Evolutionary conservation across 306 rosid species (phyloP).

Genomic region (Clitoria ternatea): DNA sequence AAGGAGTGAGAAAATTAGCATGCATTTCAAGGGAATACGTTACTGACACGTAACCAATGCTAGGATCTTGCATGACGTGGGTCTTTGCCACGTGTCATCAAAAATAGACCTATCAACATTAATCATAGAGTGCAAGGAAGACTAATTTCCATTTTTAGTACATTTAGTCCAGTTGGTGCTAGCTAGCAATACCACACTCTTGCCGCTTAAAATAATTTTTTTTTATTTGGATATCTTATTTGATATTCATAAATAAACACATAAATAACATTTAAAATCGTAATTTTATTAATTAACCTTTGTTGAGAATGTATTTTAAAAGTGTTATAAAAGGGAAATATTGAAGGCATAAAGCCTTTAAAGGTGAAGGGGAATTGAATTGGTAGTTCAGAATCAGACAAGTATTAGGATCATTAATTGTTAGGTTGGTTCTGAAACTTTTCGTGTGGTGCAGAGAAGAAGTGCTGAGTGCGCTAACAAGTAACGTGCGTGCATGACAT

Average conservation of each 20-base stretch:
- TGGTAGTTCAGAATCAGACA: slow-evolving; percentile 7
- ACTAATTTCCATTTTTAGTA: neutral
- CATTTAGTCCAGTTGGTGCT: neutral
- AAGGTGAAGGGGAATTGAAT: neutral
- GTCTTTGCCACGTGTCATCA: slow-evolving; percentile 42
- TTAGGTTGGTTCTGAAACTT: slow-evolving; percentile 15
- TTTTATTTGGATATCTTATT: too few species aligned
- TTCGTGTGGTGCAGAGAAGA: slow-evolving; percentile 13
- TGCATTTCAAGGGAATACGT: slow-evolving; percentile 34
- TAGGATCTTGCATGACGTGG: slow-evolving; percentile 40
- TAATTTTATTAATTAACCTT: too few species aligned
- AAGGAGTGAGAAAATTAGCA: slow-evolving; percentile 21
- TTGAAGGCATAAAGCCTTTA: neutral
- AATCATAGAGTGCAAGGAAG: slow-evolving; percentile 11
- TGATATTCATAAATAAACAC: too few species aligned
- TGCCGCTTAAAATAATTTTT: too few species aligned
- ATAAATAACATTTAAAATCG: too few species aligned
- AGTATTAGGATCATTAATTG: neutral
- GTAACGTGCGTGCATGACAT: slow-evolving; percentile 19
- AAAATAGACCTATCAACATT: neutral
- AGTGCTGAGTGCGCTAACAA: neutral
- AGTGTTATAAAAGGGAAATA: too few species aligned
- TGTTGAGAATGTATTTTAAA: too few species aligned
- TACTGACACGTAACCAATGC: slow-evolving; percentile 41
- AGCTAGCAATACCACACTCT: neutral